Base-by-base conservation (phyloP, 495 filamentous ascomycete genomes). In the Aspergillus sclerotioniger region DNA sequence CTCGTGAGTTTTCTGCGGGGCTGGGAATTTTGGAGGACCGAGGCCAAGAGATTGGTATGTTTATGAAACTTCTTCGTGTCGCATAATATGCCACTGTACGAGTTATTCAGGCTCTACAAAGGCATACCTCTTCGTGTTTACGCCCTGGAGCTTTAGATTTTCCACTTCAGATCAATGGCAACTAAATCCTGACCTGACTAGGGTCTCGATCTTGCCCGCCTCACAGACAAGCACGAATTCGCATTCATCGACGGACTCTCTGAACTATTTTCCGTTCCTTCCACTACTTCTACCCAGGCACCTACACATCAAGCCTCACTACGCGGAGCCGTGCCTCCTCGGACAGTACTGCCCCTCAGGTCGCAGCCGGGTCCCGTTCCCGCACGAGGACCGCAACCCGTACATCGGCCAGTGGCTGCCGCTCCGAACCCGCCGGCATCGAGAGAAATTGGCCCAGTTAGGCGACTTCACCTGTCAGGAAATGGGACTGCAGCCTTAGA, bases 1-100 rank as follows among this genome's bases (percentile, higher is more conserved):
- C 74, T 96, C 0, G 84, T 92, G 59, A 91, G 87, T 74, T 96
- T 87, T 71, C 74, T 95, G 71, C 81, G 89, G 52, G 86, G 91
- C 62, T 80, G 74, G 59, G 74, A 80, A 25, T 95, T 95, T 67
- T 96, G 91, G 92, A 84, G 71, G 48, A 77, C 85, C 4, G 79
- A 80, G 44, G 80, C 79, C 25, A 80, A 80, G 55, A 81, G 82
- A 69, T 66, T 90, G 60, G 84, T 87, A 70, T 58, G 78, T 76
- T 7, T 29, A 28, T 19, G n/a, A 9, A 17, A 41, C 44, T 52
- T 15, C 61, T 57, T 35, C 32, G 55, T 48, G n/a, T 6, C 28
- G 3, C 17, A 20, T 35, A 31, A 32, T 54, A 1, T 43, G 25
- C 13, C 28, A 21, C 25, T 25, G 15, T 8, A 35, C 33, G 9